Evolutionary conservation across 495 filamentous ascomycete species (phyloP), one percentile per base, ranked within the genome.

Genomic region (Penicillium verhagenii): DNA sequence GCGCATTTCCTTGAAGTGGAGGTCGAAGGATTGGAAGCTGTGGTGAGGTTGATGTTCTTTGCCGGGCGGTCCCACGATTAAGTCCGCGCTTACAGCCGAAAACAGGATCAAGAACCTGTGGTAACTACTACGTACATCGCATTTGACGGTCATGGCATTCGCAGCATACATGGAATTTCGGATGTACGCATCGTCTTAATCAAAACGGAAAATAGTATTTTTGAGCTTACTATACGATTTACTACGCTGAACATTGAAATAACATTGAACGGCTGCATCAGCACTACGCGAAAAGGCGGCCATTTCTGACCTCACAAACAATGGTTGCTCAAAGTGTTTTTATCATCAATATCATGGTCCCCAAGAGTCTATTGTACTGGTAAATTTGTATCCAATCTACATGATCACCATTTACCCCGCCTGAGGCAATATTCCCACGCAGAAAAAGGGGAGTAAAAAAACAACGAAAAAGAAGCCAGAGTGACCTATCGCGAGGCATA

Each of bases 11-110:
- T 51, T 25, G 9, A 19, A 14, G 9, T 18, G 25, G 45, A 48
- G n/a, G 24, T 46, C 26, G 33, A 46, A 23, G 38, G 37, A 52
- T 42, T 50, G 33, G 33, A 14, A 29, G 42, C 47, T 52, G 51
- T 43, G 29, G 50, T 24, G 37, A 39, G 55, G 33, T 35, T 14
- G 33, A 35, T 35, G 33, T 35, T 47, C 40, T 61, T 50, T 53
- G 50, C 48, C 50, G 53, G 53, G 57, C 49, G 53, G 61, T 64
- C 50, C 54, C 48, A 51, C 58, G 58, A 60, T 56, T 56, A 61
- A 64, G 45, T 64, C 59, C 59, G 61, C 54, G 47, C 60, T 63
- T 64, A 63, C 60, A 52, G 48, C 61, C 61, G 61, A 57, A 64
- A 64, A 49, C 61, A 60, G 57, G 52, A 56, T 45, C 44, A 44